Evolutionary conservation across 2,329 filamentous ascomycete species (phyloP).

Genomic region (Bimuria novae-zelandiae): DNA sequence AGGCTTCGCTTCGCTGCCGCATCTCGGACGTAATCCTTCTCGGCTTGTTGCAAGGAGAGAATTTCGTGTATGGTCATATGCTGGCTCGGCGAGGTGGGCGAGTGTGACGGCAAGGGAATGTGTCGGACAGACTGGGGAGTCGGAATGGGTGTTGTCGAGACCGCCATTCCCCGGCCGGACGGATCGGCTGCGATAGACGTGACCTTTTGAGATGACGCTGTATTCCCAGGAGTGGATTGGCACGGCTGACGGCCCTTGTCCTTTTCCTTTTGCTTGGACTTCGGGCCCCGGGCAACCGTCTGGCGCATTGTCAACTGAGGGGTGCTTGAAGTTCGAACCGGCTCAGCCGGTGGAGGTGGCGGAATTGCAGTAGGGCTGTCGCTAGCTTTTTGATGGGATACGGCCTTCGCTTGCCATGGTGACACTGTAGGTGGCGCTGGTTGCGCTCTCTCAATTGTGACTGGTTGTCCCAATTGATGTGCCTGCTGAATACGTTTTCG

Average conservation of each 20-base stretch:
- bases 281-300: constrained; percentile 51
- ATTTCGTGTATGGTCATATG: constrained; percentile 86
- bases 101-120: constrained; percentile 58
- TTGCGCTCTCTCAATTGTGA: constrained; percentile 31
- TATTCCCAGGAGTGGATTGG: constrained; percentile 13
- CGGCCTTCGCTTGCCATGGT: constrained; percentile 41
- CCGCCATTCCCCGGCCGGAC: constrained; percentile 40
- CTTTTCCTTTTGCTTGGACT: constrained; percentile 34
- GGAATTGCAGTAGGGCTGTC: constrained; percentile 22
- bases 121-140: constrained; percentile 55
- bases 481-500: constrained; percentile 65
- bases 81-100: constrained; percentile 65
- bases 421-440: constrained; percentile 37
- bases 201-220: constrained; percentile 31
- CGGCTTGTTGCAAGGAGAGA: constrained; percentile 80
- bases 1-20: constrained; percentile 85
- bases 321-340: constrained; percentile 40
- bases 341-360: constrained; percentile 23
- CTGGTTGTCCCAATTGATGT: constrained; percentile 38
- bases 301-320: constrained; percentile 65
- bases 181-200: constrained; percentile 17
- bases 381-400: constrained; percentile 37
- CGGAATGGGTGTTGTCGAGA: constrained; percentile 40
- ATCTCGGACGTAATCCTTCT: constrained; percentile 81
- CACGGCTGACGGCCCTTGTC: constrained; percentile 18